Evolutionary conservation across 495 filamentous ascomycete genomes (phyloP).

Genomic region (Aspergillus conjunctus): DNA sequence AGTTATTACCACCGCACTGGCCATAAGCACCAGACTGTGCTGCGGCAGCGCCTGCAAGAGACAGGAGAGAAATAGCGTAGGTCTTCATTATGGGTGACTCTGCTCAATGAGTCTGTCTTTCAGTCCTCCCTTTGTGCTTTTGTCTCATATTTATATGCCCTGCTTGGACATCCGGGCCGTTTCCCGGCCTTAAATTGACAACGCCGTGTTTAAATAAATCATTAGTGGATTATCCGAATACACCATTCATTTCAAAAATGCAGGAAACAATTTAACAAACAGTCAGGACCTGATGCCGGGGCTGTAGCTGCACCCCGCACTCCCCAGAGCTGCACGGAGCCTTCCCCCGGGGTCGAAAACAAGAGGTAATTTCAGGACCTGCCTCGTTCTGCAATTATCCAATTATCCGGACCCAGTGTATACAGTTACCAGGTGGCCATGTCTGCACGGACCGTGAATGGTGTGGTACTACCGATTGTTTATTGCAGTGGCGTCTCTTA

Average conservation of each 20-base stretch:
- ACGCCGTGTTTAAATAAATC: neutral
- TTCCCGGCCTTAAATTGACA: neutral
- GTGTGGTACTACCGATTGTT: neutral
- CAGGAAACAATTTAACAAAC: no score
- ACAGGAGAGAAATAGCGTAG: slow-evolving; percentile 15
- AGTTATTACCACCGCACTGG: slow-evolving; percentile 39
- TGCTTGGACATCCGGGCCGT: neutral
- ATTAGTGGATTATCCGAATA: no score
- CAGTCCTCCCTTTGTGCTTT: neutral
- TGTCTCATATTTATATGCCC: neutral
- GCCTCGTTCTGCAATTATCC: no score
- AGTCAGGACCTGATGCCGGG: no score
- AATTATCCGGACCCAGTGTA: no score
- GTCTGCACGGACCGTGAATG: neutral
- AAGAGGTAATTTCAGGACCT: no score
- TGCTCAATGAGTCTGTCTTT: no score
- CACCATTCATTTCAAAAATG: no score
- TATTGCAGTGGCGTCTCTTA: neutral
- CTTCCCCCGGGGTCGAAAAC: no score
- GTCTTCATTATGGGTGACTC: slow-evolving; percentile 2
- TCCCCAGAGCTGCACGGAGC: no score
- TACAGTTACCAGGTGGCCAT: neutral
- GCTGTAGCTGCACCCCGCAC: no score
- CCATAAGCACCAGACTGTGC: slow-evolving; percentile 35
- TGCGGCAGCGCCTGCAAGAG: slow-evolving; percentile 27